phyloP scores from a whole-genome alignment of 1,284 basidiomycete species.

The Cystobasidium pallidum region DNA sequence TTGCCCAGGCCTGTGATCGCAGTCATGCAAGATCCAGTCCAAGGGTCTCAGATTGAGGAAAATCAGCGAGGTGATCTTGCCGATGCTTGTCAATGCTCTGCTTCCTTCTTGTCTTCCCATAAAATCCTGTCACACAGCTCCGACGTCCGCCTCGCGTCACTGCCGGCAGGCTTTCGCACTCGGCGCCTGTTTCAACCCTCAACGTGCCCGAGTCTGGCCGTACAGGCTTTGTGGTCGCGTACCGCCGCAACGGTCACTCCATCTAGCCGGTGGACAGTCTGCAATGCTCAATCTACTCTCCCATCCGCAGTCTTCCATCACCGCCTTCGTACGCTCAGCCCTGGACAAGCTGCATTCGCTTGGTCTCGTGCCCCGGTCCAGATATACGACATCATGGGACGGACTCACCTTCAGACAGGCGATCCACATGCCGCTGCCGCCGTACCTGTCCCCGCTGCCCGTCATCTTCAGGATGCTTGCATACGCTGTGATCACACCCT shows the following conservation, averaged over 20 bases:
- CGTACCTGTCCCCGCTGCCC: constrained; percentile 41
- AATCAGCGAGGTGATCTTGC: neutral
- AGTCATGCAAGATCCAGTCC: no score
- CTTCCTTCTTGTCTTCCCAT: neutral
- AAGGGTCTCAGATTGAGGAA: neutral
- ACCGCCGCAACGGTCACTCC: neutral
- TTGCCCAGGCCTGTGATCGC: no score
- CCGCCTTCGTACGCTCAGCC: constrained; percentile 7
- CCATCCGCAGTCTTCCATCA: neutral
- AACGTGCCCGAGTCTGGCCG: no score
- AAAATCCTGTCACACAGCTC: neutral
- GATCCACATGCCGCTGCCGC: constrained; percentile 35
- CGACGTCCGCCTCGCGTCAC: neutral
- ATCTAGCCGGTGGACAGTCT: neutral
- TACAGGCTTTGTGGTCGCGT: neutral
- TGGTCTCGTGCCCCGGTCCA: constrained; percentile 25
- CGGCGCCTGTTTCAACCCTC: no score
- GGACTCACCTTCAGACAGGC: constrained; percentile 37
- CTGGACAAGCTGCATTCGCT: neutral
- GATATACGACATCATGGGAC: constrained; percentile 39
- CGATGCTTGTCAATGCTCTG: no score
- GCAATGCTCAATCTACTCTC: neutral
- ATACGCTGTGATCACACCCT: constrained; percentile 39
- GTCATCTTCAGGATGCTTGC: constrained; percentile 43
- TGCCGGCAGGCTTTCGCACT: neutral